Base-by-base conservation (phyloP, 495 filamentous ascomycete genomes). In the Penicillium ucsense region DNA sequence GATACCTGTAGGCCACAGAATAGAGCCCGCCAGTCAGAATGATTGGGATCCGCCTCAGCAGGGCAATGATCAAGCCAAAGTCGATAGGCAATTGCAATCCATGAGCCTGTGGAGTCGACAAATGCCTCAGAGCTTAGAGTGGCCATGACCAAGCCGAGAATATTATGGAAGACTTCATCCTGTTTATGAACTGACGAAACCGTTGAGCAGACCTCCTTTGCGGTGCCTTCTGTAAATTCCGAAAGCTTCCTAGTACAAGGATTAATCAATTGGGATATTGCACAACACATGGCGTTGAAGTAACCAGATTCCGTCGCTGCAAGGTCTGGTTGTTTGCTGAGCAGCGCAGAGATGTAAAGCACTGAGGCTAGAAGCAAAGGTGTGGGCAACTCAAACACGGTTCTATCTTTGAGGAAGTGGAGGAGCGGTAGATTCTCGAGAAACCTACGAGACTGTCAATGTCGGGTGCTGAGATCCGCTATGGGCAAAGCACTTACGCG, bases 71-170 rank as follows among this genome's bases (percentile, higher is more conserved):
- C 64, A 0, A 68, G 57, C 49, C 61, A 56, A 4, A 71, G 55
- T 10, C 67, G 62, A 42, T 71, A 71, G 2, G 64, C 65, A 39
- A 68, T 64, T 9, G 67, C 63, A 32, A 71, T 71, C 67, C 67
- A 71, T 11, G 56, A 54, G 2, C 63, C 67, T 2, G 67, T 66
- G 0, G 65, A 50, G 41, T 63, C 56, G 38, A 67, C 53, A 39
- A 62, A 67, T 9, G 62, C 67, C 45, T 71, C 67, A 0, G 62
- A 68, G 42, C 61, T 65, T 31, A 71, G 49, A 33, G 65, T 66
- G 12, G 67, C 67, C 56, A 71, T 67, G n/a, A 71, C 64, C 4
- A 71, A 43, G 8, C 67, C 67, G 6, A 68, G 59, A 6, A 71
- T 66, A 40, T 71, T 55, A 12, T 68, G 61, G 43, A 68, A 66